Conservation (phyloP, 352 stramenopile species). For the Globisporangium perplexum region DNA sequence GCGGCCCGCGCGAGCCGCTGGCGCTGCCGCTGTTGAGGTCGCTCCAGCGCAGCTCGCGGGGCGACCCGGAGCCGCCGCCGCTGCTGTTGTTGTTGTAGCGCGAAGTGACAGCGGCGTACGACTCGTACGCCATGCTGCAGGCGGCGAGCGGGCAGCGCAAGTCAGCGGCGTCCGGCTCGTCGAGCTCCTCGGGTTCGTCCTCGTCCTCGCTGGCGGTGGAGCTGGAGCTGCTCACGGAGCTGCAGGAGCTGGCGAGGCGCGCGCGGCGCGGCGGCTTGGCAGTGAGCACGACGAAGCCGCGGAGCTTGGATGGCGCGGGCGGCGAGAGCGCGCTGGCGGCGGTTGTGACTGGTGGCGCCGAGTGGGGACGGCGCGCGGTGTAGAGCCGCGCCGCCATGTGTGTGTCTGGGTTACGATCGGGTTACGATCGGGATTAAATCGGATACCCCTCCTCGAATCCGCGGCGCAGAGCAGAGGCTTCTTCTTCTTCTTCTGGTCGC, state of each 20-base stretch:
- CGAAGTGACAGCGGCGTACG: conserved; percentile 62
- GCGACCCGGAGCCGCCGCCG: conserved; percentile 13
- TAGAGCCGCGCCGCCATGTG: neutral
- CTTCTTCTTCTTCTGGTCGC: too few relatives aligned
- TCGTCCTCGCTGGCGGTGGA: conserved; percentile 35
- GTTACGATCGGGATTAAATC: neutral
- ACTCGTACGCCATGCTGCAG: conserved; percentile 63
- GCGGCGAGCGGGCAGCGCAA: conserved; percentile 21
- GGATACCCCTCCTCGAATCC: neutral
- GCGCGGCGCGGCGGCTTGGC: conserved; percentile 22
- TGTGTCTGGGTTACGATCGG: neutral
- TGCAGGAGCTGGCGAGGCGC: conserved; percentile 25
- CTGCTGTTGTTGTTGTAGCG: conserved; percentile 20
- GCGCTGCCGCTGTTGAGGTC: conserved; percentile 45
- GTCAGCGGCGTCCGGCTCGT: conserved; percentile 5
- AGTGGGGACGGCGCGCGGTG: neutral
- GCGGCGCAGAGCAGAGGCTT: neutral
- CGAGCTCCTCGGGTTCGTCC: conserved; percentile 14
- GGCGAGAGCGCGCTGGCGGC: neutral
- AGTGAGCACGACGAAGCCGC: conserved; percentile 14
- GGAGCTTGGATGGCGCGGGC: conserved; percentile 6
- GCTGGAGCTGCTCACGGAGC: conserved; percentile 22
- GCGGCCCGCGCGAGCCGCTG: conserved; percentile 45
- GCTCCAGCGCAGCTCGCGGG: conserved; percentile 55
- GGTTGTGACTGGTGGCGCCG: neutral